Evolutionary conservation across 129 eudicot genomes (phyloP).

Genomic region (Rutidosis leptorrhynchoides): DNA sequence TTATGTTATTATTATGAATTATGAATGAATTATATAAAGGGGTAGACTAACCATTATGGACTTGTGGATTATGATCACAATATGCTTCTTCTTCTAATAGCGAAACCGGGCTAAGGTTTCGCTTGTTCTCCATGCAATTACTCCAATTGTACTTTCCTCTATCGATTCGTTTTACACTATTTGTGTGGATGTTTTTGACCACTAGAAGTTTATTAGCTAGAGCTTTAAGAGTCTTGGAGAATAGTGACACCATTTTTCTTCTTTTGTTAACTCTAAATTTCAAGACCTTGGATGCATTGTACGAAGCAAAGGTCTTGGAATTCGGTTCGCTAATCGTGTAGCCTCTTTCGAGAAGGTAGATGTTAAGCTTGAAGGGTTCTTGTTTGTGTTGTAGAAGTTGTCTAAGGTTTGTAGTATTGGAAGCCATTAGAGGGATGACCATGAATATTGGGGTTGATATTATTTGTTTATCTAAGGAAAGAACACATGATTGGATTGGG

Average conservation of each 20-base stretch:
- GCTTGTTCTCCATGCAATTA: background rate
- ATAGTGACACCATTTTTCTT: slow-evolving; percentile 4
- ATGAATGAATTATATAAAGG: background rate
- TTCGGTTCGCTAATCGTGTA: background rate
- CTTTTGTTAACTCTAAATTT: background rate
- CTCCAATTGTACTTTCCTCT: background rate
- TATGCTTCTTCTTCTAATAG: background rate
- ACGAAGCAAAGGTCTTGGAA: background rate
- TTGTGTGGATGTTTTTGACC: background rate
- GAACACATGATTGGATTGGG: background rate
- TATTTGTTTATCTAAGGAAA: background rate
- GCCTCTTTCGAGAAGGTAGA: slow-evolving; percentile 6
- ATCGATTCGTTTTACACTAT: background rate
- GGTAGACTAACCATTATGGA: background rate
- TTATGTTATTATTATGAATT: too few relatives aligned
- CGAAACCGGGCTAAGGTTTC: background rate
- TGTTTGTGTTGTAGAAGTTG: slow-evolving; percentile 12
- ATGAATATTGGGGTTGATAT: background rate
- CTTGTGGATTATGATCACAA: background rate
- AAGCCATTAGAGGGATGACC: background rate
- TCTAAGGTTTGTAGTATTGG: slow-evolving; percentile 3
- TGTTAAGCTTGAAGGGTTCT: slow-evolving; percentile 15
- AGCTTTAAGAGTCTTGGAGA: background rate
- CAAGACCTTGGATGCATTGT: slow-evolving; percentile 1
- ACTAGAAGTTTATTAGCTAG: background rate